A percentile compares a stretch with the other conserved stretches of the same genome.
phyloP scores from a whole-genome alignment of 768 basidiomycete genomes.

The Tephrocybe rancida region DNA sequence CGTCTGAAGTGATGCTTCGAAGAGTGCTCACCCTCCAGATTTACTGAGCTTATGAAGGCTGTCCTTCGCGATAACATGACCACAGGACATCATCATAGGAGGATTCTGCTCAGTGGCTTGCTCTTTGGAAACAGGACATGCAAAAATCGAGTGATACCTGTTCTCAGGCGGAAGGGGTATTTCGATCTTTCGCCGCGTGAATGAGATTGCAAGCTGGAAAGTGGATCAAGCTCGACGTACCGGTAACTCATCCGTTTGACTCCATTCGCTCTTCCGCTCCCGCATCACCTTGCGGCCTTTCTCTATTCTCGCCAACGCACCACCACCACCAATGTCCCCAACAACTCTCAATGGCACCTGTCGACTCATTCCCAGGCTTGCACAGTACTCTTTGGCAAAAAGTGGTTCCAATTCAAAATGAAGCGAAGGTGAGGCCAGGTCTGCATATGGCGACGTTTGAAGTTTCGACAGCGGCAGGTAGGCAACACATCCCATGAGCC shows the following conservation, averaged over 20 bases:
- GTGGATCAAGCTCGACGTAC: constrained; percentile 40
- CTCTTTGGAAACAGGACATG: constrained; percentile 97
- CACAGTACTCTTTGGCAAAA: constrained; percentile 90
- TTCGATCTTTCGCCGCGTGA: constrained; percentile 68
- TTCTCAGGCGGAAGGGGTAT: constrained; percentile 85
- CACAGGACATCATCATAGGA: constrained; percentile 97
- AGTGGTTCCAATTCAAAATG: constrained; percentile 80
- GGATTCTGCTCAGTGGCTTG: constrained; percentile 93
- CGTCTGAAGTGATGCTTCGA: background rate
- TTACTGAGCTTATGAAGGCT: constrained; percentile 90
- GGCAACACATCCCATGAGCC: constrained; percentile 68
- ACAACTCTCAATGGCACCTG: constrained; percentile 88
- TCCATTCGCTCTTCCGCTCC: constrained; percentile 92
- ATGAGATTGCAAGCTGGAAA: background rate
- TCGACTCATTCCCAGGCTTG: constrained; percentile 83
- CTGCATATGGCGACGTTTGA: constrained; percentile 71
- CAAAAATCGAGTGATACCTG: constrained; percentile 95
- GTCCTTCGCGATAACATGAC: constrained; percentile 93
- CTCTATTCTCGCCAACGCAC: constrained; percentile 89
- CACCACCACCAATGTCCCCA: constrained; percentile 91
- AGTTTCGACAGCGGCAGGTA: constrained; percentile 74
- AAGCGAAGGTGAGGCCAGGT: constrained; percentile 69
- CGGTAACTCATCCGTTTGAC: constrained; percentile 85
- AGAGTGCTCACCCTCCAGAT: constrained; percentile 58
- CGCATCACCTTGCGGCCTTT: constrained; percentile 94